Base-by-base conservation (phyloP, 768 basidiomycete genomes). In the Mycena vulgaris region DNA sequence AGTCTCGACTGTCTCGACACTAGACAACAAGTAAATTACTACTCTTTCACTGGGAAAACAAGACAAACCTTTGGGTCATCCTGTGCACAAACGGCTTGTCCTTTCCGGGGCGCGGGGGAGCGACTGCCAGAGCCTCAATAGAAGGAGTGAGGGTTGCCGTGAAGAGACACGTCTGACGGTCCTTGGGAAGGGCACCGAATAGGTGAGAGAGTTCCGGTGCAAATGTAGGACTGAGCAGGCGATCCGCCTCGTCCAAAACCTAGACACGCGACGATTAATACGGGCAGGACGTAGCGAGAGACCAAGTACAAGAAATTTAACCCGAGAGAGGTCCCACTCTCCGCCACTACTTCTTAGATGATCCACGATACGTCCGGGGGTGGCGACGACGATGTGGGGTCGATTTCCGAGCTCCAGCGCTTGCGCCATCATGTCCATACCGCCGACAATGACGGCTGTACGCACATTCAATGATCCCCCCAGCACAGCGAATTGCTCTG, bases 401-500 rank as follows among this genome's bases (percentile, higher is more conserved):
- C 93, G 89, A 71, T 91, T 89, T 3, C 87, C 86, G 17, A 99
- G 89, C 75, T 97, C 96, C 21, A 95, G 84, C 0, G 97, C 95
- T 78, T 99, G 98, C 1, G 90, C 79, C 86, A 98, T 95, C 92
- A 97, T 97, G 75, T 99, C 98, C 95, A 99, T 97, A 7, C 98
- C 98, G 21, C 98, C 98, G 2, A 99, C 96, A 35, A 98, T 84
- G 10, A 98, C 96, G 13, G 93, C 89, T 11, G 96, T 97, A 33
- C 91, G 90, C 55, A 95, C 81, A 76, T 92, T 95, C 67, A 98
- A 82, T 14, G 95, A 85, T 21, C 89, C 85, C 28, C 98, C 97
- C 2, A 99, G 86, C 7, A 96, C 96, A 2, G 92, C 90, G 79
- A 99, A 98, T 78, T 99, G 98, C 71, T 98, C 97, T 2, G 96